Base-by-base conservation (phyloP, 352 stramenopile genomes). In the Pythium angustatum region DNA sequence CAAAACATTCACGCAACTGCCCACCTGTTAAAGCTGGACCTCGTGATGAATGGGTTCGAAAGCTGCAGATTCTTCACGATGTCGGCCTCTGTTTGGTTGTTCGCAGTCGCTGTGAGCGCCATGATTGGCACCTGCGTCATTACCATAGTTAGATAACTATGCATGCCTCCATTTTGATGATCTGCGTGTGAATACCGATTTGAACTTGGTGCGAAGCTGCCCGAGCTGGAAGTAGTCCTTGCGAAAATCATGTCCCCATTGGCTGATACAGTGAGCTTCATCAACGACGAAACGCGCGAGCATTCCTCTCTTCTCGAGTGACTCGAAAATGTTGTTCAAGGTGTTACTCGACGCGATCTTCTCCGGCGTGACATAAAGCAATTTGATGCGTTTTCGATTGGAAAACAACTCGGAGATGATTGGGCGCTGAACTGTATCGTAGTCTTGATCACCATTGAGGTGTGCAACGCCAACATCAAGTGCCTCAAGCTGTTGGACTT, bases 201-300 rank as follows among this genome's bases (percentile, higher is more conserved):
- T 94, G 63, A 98, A 99, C 22, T 98, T 89, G 15, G 72, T 74
- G 47, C 97, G 83, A 15, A 99, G 75, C 19, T 82, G 81, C 6
- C 88, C 83, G 22, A 99, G 76, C 53, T 94, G 86, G 65, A 98
- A 90, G 74, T 99, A 99, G 69, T 98, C 98, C 66, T 98, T 98
- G 14, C 98, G 83, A 71, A 99, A 99, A 71, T 99, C 98, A 72
- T 99, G 98, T 22, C 97, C 97, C 98, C 98, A 99, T 68, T 97
- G 90, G 58, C 87, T 97, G 60, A 99, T 95, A 75, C 97, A 99
- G 67, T 99, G 97, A 8, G 87, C 88, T 69, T 96, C 87, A 70
- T 99, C 97, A 7, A 99, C 89, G 19, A 99, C 95, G 75, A 99
- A 99, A 31, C 97, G 83, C 64, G 92, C 97, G 14, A 99, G 85